Conservation (phyloP, 1,139 yeast species). For the Yamadazyma friedrichii region DNA sequence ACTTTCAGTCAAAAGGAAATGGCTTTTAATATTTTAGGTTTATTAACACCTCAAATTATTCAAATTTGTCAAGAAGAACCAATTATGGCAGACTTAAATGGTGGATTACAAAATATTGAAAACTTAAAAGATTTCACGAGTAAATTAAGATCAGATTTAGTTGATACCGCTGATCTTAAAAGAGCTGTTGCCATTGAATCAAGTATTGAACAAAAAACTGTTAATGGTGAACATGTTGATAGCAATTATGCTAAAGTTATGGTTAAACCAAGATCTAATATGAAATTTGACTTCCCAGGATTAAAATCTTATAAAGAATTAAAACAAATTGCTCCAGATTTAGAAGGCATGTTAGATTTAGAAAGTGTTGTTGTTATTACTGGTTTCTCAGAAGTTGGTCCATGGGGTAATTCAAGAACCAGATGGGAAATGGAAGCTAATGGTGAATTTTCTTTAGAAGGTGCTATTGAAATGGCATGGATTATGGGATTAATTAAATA, state of each 20-base stretch:
- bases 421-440: slow-evolving; percentile 99
- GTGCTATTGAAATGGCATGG: slow-evolving; percentile 99
- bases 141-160: slow-evolving; percentile 75
- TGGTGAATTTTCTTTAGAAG: slow-evolving; percentile 97
- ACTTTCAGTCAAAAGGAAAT: slow-evolving; percentile 98
- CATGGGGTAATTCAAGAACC: slow-evolving; percentile 99
- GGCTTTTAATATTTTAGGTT: slow-evolving; percentile 97
- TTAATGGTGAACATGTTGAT: slow-evolving; percentile 88
- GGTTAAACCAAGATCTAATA: slow-evolving; percentile 90
- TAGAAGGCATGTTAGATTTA: slow-evolving; percentile 89
- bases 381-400: slow-evolving; percentile 98
- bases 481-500: slow-evolving; percentile 96
- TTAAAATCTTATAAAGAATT: slow-evolving; percentile 76
- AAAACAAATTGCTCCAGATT: slow-evolving; percentile 66
- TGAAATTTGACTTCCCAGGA: slow-evolving; percentile 89
- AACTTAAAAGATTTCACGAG: slow-evolving; percentile 88
- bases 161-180: slow-evolving; percentile 87
- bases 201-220: slow-evolving; percentile 87
- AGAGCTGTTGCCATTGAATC: slow-evolving; percentile 94
- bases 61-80: slow-evolving; percentile 91
- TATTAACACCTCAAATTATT: slow-evolving; percentile 83
- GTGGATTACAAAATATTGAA: slow-evolving; percentile 93
- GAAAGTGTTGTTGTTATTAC: slow-evolving; percentile 92
- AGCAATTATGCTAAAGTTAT: slow-evolving; percentile 74
- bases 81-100: slow-evolving; percentile 96